Conservation (phyloP, 345 rosid genomes). For the thale cress (Arabidopsis thaliana) region TAIR10.1 NC_003075.7:12741501-12742000, state of each 20-base stretch:
- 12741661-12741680: conserved; percentile 64
- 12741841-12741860: conserved; percentile 55
- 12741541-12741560: background rate
- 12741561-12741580: conserved; percentile 40
- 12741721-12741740: conserved; percentile 93
- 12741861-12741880: conserved; percentile 62
- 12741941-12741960: conserved; percentile 56
- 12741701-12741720: conserved; percentile 65
- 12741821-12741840: conserved; percentile 42
- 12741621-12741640: conserved; percentile 58
- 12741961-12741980: conserved; percentile 62
- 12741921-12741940: conserved; percentile 66
- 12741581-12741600: conserved; percentile 76
- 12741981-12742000: conserved; percentile 61
- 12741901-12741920: conserved; percentile 56
- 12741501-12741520: background rate
- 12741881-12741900: conserved; percentile 48
- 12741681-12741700: conserved; percentile 66
- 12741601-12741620: conserved; percentile 78
- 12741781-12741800: conserved; percentile 74
- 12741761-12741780: conserved; percentile 71
- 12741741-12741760: conserved; percentile 77
- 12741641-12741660: conserved; percentile 66
- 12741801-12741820: conserved; percentile 64
- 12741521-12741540: background rate